Evolutionary conservation across 1,284 basidiomycete genomes (phyloP).

Genomic region (Trametes versicolor): DNA sequence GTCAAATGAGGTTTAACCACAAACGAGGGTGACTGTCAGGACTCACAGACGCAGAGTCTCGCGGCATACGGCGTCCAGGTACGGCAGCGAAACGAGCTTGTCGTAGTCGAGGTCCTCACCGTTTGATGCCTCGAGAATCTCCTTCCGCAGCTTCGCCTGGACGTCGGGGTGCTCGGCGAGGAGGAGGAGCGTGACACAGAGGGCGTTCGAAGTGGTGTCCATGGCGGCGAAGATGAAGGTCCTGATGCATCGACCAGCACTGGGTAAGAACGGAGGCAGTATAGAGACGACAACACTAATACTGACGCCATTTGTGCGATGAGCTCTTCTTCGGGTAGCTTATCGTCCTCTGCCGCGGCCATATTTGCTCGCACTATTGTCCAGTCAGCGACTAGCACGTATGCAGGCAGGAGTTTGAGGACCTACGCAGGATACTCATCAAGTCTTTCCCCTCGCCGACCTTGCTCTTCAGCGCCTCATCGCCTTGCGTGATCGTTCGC

Average conservation of each 20-base stretch:
- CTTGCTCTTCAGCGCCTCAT: slow-evolving; percentile 35
- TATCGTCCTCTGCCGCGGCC: slow-evolving; percentile 32
- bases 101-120: slow-evolving; percentile 31
- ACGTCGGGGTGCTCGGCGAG: slow-evolving; percentile 26
- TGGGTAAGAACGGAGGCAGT: background rate
- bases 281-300: background rate
- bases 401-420: background rate
- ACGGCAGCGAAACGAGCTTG: slow-evolving; percentile 30
- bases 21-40: background rate
- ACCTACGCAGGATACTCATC: slow-evolving; percentile 43
- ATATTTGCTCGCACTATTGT: slow-evolving; percentile 38
- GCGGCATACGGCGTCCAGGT: slow-evolving; percentile 34
- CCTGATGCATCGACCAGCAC: slow-evolving; percentile 6
- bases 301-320: slow-evolving; percentile 39
- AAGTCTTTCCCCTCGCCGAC: slow-evolving; percentile 42
- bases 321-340: slow-evolving; percentile 38
- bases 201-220: slow-evolving; percentile 35
- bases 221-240: slow-evolving; percentile 28
- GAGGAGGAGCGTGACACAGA: slow-evolving; percentile 26
- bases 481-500: slow-evolving; percentile 36
- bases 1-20: background rate
- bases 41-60: slow-evolving; percentile 33
- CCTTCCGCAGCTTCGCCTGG: slow-evolving; percentile 30
- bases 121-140: slow-evolving; percentile 24
- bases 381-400: background rate